Evolutionary conservation across 192 early-diverging fungal species (phyloP), one percentile per base, ranked within the genome.

Genomic region (Coemansia sp.): DNA sequence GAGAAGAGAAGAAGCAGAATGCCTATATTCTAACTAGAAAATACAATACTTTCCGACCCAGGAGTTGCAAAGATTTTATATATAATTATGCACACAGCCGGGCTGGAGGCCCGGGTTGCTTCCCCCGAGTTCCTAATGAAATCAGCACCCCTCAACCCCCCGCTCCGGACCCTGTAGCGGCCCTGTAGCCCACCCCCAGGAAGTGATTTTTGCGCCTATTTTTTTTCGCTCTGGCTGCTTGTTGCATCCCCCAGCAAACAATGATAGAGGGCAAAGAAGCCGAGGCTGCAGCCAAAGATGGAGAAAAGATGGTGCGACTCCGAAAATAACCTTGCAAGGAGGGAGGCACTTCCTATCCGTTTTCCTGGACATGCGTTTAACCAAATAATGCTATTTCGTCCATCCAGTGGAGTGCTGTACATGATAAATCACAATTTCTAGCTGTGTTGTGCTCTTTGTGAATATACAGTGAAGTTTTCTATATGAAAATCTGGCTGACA

Each of bases 11-110:
- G 26, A 15, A 28, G 48, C 33, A 35, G 33, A 35, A 35, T 35
- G 33, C 6, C 33, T 35, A 35, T 35, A 35, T 35, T 35, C 10
- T 7, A 35, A 10, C 33, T 35, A 35, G 33, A 35, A 35, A 35
- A 35, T 35, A 35, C 33, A 35, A 35, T 35, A 2, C 33, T 35
- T 35, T 35, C 10, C n/a, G 48, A n/a, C 40, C 30, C 16, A 50
- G 48, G 48, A 50, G 30, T 50, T 31, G 48, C 48, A 33, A 50
- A 12, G 48, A 50, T 50, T 50, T 50, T 50, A 50, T 50, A 35
- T 50, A 50, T 50, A 31, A 19, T 15, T 18, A 28, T 33, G 48
- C 28, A 16, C 48, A 31, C 30, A 50, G 48, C 28, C n/a, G 48
- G 48, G 48, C 48, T 31, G 48, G 7, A 13, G 48, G 30, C 5